These are phyloP conservation scores for Spizellomyces sp. DNA, from an alignment of 192 early-diverging fungal genomes.

Conservation along the genomic window DNA sequence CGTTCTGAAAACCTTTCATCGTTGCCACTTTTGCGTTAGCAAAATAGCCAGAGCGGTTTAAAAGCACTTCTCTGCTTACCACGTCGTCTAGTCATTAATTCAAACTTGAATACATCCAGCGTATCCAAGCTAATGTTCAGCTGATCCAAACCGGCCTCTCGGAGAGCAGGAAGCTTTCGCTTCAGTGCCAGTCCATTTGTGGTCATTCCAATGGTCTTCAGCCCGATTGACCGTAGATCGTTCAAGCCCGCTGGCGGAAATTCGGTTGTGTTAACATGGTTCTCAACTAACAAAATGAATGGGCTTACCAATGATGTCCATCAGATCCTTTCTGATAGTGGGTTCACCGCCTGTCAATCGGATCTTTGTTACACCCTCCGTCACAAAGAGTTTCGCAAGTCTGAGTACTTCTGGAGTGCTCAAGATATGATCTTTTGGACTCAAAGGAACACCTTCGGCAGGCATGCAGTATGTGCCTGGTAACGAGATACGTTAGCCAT, in stretches of 20 bases:
- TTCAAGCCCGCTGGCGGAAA: constrained; percentile 62
- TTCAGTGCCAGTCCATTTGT: constrained; percentile 92
- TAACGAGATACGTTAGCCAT: neutral
- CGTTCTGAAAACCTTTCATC: constrained; percentile 65
- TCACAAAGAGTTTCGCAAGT: constrained; percentile 82
- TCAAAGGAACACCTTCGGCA: constrained; percentile 69
- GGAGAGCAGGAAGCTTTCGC: constrained; percentile 74
- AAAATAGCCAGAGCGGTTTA: neutral
- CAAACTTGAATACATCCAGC: constrained; percentile 82
- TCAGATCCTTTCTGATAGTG: constrained; percentile 87
- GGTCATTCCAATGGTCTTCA: constrained; percentile 86
- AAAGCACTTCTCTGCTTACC: constrained; percentile 41
- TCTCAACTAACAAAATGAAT: neutral
- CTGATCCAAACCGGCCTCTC: constrained; percentile 75
- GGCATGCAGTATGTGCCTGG: constrained; percentile 96
- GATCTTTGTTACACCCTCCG: constrained; percentile 90
- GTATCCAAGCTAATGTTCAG: constrained; percentile 95
- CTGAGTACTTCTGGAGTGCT: constrained; percentile 80
- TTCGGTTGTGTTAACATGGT: neutral
- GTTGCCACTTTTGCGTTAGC: neutral
- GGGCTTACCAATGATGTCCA: constrained; percentile 74
- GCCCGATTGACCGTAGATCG: constrained; percentile 68
- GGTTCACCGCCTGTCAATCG: constrained; percentile 96
- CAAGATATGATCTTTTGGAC: constrained; percentile 70
- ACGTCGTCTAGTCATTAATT: constrained; percentile 83